Evolutionary conservation across 106 monocot genomes (phyloP).

Genomic region (Iris macrosiphon): DNA sequence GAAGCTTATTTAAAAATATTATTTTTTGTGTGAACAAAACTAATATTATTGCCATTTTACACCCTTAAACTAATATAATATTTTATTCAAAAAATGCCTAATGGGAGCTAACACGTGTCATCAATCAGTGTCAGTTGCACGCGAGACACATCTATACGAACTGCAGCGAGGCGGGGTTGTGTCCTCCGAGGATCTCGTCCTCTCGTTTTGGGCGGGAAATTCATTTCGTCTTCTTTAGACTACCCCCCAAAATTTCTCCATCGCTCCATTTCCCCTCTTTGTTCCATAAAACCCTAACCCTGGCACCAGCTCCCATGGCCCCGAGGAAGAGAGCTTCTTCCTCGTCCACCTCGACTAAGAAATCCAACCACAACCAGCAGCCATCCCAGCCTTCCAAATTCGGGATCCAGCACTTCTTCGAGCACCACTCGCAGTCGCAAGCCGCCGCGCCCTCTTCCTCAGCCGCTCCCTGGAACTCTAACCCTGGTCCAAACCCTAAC

Average conservation of each 20-base stretch:
- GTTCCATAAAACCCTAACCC: conserved; percentile 19
- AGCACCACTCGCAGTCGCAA: conserved; percentile 85
- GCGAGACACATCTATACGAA: too few species aligned
- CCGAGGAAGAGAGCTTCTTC: conserved; percentile 55
- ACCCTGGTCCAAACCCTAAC: conserved; percentile 10
- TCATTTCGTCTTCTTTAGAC: background rate
- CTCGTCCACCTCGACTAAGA: too few species aligned
- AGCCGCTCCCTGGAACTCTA: conserved; percentile 9
- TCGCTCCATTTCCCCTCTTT: background rate
- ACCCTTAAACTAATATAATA: too few species aligned
- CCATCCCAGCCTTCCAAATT: conserved; percentile 75
- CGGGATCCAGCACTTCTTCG: conserved; percentile 99
- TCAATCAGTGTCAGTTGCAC: too few species aligned
- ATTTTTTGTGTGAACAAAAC: too few species aligned
- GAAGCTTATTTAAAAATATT: too few species aligned
- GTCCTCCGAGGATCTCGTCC: too few species aligned
- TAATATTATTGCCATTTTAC: too few species aligned
- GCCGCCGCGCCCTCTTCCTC: conserved; percentile 30
- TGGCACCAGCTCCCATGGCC: conserved; percentile 40
- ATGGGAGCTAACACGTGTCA: too few species aligned
- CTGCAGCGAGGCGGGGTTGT: too few species aligned
- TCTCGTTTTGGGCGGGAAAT: conserved; percentile 19
- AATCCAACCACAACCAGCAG: conserved; percentile 30
- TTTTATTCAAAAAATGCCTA: too few species aligned
- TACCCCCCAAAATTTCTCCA: background rate